Evolutionary conservation across 2,329 filamentous ascomycete genomes (phyloP).

Genomic region (Metarhizium album): DNA sequence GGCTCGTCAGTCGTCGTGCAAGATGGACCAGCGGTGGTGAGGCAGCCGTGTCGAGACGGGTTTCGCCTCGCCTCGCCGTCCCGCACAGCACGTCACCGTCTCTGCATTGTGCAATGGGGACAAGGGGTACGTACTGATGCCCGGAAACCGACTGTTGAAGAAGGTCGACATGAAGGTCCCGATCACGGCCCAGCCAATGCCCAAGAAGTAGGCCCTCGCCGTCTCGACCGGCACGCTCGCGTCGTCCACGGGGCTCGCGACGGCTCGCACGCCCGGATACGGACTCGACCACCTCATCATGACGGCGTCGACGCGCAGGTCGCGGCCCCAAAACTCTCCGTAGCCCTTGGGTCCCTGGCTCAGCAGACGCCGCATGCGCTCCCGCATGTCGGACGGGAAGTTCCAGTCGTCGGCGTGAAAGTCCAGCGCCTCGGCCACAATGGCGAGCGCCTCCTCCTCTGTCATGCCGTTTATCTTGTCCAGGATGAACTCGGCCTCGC

Average conservation of each 20-base stretch:
- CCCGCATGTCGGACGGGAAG: conserved; percentile 30
- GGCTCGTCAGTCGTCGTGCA: neutral
- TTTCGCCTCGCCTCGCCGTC: too few species aligned
- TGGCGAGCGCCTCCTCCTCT: conserved; percentile 30
- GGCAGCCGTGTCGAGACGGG: too few species aligned
- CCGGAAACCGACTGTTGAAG: conserved; percentile 29
- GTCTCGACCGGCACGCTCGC: conserved; percentile 27
- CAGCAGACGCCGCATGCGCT: conserved; percentile 28
- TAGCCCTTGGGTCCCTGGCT: conserved; percentile 25
- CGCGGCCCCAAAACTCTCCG: conserved; percentile 29
- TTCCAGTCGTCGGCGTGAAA: conserved; percentile 35
- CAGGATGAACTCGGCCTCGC: conserved; percentile 27
- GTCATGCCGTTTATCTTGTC: conserved; percentile 30
- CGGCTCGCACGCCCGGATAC: conserved; percentile 31
- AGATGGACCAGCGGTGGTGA: neutral
- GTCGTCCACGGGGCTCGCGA: conserved; percentile 26
- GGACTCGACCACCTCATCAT: conserved; percentile 30
- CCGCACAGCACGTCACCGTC: too few species aligned
- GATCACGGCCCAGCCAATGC: conserved; percentile 15
- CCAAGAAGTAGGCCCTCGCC: conserved; percentile 30
- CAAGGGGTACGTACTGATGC: conserved; percentile 15
- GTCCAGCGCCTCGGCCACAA: conserved; percentile 24
- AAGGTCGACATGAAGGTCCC: conserved; percentile 27
- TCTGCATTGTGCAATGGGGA: too few species aligned
- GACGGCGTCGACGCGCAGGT: conserved; percentile 28